Percentiles rank a stretch among this genome's conserved stretches.
phyloP scores from a whole-genome alignment of 1,284 basidiomycete genomes.

The Trametes polyzona region DNA sequence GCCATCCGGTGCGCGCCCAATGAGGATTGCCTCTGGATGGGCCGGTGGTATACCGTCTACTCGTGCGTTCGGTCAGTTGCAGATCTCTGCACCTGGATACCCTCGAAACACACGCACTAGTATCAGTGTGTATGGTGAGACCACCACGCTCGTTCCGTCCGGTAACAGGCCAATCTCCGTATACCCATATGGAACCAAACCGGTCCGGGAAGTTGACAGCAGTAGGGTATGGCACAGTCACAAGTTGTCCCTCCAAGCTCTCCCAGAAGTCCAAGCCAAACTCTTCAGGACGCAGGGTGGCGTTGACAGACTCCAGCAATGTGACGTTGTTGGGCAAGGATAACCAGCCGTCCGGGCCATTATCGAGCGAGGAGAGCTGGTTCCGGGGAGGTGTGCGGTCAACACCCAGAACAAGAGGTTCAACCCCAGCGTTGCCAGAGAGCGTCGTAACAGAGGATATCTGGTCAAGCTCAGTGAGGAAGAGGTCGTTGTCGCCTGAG shows the following conservation, averaged over 20 bases:
- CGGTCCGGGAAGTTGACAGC: conserved; percentile 55
- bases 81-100: not conserved
- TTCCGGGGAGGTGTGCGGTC: conserved; percentile 59
- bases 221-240: conserved; percentile 55
- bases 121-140: conserved; percentile 55
- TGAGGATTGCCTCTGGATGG: conserved; percentile 60
- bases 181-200: conserved; percentile 63
- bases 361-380: conserved; percentile 52
- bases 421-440: conserved; percentile 52
- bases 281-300: conserved; percentile 50
- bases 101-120: not conserved
- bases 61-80: conserved; percentile 32
- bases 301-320: conserved; percentile 49
- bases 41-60: conserved; percentile 53
- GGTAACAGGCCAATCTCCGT: conserved; percentile 60
- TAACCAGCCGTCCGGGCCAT: conserved; percentile 56
- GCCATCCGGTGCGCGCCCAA: conserved; percentile 60
- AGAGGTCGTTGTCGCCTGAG: conserved; percentile 51
- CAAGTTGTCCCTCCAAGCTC: conserved; percentile 62
- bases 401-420: conserved; percentile 54
- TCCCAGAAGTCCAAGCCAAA: conserved; percentile 71
- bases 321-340: conserved; percentile 60
- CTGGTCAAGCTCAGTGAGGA: conserved; percentile 52
- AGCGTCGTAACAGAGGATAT: conserved; percentile 49
- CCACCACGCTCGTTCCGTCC: conserved; percentile 64